These are phyloP conservation scores for Strigomonas culicis DNA, from an alignment of 208 protist genomes.

Conservation along the genomic window DNA sequence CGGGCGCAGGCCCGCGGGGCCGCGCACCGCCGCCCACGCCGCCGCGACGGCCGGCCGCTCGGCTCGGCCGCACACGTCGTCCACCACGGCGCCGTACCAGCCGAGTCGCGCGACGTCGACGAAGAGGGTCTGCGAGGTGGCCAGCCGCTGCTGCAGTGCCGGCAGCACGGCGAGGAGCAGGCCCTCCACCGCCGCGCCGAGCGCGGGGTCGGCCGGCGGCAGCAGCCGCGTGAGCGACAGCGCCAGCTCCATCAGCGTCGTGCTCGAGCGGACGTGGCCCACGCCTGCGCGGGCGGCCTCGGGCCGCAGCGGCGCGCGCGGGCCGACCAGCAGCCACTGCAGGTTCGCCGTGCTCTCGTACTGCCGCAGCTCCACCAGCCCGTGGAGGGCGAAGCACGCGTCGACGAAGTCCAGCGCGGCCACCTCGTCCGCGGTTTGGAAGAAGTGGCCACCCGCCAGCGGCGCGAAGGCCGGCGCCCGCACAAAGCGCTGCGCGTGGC, in stretches of 20 bases:
- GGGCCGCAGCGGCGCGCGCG: no score
- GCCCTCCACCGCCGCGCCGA: no score
- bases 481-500: constrained; percentile 38
- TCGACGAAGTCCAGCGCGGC: constrained; percentile 28
- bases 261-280: constrained; percentile 25
- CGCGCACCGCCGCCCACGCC: not conserved
- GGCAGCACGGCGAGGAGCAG: constrained; percentile 16
- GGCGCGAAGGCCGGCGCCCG: constrained; percentile 21
- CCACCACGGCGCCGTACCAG: constrained; percentile 21
- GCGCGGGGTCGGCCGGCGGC: no score
- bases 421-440: constrained; percentile 29
- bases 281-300: no score
- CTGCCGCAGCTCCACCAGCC: constrained; percentile 53
- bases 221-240: constrained; percentile 24
- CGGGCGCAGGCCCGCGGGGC: not conserved
- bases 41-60: no score
- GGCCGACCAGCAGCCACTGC: no score
- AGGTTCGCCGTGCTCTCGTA: no score
- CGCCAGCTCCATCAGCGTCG: constrained; percentile 29
- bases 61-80: not conserved
- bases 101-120: constrained; percentile 28
- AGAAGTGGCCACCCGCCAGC: constrained; percentile 26
- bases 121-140: constrained; percentile 26
- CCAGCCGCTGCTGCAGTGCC: constrained; percentile 10
- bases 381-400: constrained; percentile 45